Conservation (phyloP, 768 basidiomycete species). For the Mycena capillaripes region DNA sequence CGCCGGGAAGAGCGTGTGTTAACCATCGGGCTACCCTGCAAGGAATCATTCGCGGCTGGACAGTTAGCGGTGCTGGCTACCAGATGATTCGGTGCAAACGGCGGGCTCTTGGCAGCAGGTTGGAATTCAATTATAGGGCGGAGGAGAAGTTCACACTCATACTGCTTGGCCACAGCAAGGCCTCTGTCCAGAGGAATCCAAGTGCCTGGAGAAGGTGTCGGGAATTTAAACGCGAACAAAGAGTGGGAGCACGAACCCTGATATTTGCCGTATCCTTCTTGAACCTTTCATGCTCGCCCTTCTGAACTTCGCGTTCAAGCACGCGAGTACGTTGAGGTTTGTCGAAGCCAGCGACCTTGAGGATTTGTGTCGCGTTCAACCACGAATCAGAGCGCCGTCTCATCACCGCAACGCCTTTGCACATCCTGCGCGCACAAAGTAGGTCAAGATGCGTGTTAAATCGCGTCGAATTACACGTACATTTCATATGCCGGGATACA, state of each 20-base stretch:
- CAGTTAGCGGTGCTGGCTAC: constrained; percentile 76
- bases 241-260: constrained; percentile 77
- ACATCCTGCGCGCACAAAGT: constrained; percentile 79
- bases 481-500: constrained; percentile 94
- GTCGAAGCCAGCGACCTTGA: constrained; percentile 99
- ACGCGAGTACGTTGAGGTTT: constrained; percentile 98
- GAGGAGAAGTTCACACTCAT: constrained; percentile 89
- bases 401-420: constrained; percentile 98
- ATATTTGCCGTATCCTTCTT: constrained; percentile 99
- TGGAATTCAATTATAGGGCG: constrained; percentile 96
- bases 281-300: constrained; percentile 99
- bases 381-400: constrained; percentile 95
- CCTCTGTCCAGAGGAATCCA: constrained; percentile 98
- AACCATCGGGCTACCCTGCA: constrained; percentile 52
- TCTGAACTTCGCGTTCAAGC: constrained; percentile 97
- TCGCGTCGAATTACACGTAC: constrained; percentile 65
- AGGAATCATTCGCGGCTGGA: constrained; percentile 55
- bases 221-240: background rate
- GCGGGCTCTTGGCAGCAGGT: constrained; percentile 91
- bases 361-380: constrained; percentile 99
- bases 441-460: constrained; percentile 50
- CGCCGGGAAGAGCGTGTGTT: constrained; percentile 75
- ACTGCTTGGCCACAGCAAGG: constrained; percentile 87
- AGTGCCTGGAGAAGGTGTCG: constrained; percentile 72
- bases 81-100: constrained; percentile 96